These are phyloP conservation scores for Myriosclerotinia curreyana DNA, from an alignment of 2,329 filamentous ascomycete genomes.

Conservation along the genomic window DNA sequence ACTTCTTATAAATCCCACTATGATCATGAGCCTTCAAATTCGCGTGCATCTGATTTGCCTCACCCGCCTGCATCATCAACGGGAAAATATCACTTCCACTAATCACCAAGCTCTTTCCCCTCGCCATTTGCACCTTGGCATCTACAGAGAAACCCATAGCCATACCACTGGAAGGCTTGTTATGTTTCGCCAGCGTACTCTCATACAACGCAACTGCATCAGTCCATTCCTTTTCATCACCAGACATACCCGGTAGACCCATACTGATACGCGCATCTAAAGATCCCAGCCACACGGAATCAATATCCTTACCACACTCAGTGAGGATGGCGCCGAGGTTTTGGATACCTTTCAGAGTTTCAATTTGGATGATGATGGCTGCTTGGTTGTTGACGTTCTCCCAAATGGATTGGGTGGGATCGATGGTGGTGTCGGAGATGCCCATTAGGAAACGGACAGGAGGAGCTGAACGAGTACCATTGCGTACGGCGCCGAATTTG, in stretches of 20 bases:
- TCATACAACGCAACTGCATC: constrained; percentile 43
- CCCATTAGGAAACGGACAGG: constrained; percentile 45
- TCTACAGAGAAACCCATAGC: constrained; percentile 30
- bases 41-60: not conserved
- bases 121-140: constrained; percentile 24
- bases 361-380: constrained; percentile 50
- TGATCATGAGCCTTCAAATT: constrained; percentile 2
- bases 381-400: constrained; percentile 47
- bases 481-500: constrained; percentile 44
- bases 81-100: constrained; percentile 24
- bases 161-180: constrained; percentile 42
- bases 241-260: constrained; percentile 41
- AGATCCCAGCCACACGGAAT: constrained; percentile 48
- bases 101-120: constrained; percentile 32
- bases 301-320: constrained; percentile 45
- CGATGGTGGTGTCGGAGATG: constrained; percentile 42
- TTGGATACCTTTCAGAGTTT: constrained; percentile 44
- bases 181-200: constrained; percentile 45
- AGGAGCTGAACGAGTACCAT: constrained; percentile 47
- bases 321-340: constrained; percentile 51
- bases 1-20: constrained; percentile 6
- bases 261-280: constrained; percentile 47
- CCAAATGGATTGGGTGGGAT: constrained; percentile 40
- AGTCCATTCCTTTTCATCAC: constrained; percentile 45
- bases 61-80: constrained; percentile 18